These are phyloP conservation scores for Leptomonas pyrrhocoris DNA, from an alignment of 208 protist species.

Conservation along the genomic window DNA sequence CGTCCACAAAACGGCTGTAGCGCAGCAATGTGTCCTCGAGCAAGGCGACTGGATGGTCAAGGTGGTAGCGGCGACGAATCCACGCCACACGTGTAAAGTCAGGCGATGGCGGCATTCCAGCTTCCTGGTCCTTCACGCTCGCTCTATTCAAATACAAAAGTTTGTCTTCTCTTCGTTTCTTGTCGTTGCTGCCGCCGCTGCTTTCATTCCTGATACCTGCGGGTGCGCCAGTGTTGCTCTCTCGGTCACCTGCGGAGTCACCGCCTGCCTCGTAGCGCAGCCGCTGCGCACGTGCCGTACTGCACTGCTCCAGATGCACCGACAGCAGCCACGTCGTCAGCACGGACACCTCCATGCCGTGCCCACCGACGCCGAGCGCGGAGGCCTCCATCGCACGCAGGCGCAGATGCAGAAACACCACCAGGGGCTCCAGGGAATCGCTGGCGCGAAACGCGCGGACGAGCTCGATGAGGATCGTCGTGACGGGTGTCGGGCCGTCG, in stretches of 20 bases:
- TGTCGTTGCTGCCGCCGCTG: background rate
- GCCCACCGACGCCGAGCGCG: constrained; percentile 14
- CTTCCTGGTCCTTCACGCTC: background rate
- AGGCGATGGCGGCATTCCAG: background rate
- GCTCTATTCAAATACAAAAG: too few species aligned
- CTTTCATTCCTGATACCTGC: background rate
- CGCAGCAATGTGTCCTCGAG: constrained; percentile 31
- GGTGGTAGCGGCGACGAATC: constrained; percentile 31
- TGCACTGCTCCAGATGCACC: constrained; percentile 25
- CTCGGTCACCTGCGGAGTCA: too few species aligned
- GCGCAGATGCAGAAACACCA: constrained; percentile 17
- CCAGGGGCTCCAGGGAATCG: constrained; percentile 20
- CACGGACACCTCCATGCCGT: constrained; percentile 23
- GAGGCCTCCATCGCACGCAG: constrained; percentile 21
- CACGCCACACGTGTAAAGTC: constrained; percentile 21
- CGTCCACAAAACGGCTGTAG: constrained; percentile 23
- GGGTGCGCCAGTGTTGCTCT: too few species aligned
- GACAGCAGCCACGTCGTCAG: constrained; percentile 29
- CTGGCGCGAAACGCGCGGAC: constrained; percentile 16
- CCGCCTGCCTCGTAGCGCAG: background rate
- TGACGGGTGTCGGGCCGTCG: constrained; percentile 11
- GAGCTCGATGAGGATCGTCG: constrained; percentile 11
- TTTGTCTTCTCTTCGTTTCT: too few species aligned
- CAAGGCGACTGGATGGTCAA: constrained; percentile 25
- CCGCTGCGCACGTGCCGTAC: constrained; percentile 7